Conservation (phyloP, 345 rosid species). For the Corchorus olitorius region DNA sequence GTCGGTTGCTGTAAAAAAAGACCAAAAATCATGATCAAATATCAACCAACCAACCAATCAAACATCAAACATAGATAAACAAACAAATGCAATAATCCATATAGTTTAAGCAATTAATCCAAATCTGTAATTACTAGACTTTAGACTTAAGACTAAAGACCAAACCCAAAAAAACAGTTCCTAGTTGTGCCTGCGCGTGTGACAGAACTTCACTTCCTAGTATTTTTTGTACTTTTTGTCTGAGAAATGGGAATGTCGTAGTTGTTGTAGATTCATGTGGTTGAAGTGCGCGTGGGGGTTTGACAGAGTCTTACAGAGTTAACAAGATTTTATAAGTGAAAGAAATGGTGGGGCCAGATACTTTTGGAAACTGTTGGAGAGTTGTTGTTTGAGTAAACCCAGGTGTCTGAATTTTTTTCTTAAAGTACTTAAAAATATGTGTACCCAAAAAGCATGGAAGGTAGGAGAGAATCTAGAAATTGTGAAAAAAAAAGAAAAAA, state of each 20-base stretch:
- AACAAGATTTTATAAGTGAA: slow-evolving; percentile 3
- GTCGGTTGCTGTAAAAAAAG: background rate
- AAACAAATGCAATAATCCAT: slow-evolving; percentile 2
- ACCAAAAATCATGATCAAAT: background rate
- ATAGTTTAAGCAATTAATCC: background rate
- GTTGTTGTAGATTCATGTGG: background rate
- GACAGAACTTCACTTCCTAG: background rate
- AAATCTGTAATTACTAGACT: background rate
- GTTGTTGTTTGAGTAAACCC: slow-evolving; percentile 34
- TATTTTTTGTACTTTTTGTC: background rate
- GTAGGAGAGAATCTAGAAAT: slow-evolving; percentile 47
- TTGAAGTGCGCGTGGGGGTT: slow-evolving; percentile 22
- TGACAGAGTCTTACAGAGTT: no score
- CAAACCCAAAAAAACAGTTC: no score
- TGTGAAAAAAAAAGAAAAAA: slow-evolving; percentile 22
- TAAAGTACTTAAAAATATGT: slow-evolving; percentile 17
- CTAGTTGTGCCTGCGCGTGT: background rate
- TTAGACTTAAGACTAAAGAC: no score
- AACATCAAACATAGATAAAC: background rate
- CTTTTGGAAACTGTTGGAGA: slow-evolving; percentile 38
- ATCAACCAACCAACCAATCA: background rate
- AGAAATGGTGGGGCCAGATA: slow-evolving; percentile 17
- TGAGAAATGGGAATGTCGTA: background rate
- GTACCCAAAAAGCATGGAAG: slow-evolving; percentile 45
- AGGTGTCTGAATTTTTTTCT: slow-evolving; percentile 28